Evolutionary conservation across 768 basidiomycete species (phyloP).

Genomic region (Collybia nuda): DNA sequence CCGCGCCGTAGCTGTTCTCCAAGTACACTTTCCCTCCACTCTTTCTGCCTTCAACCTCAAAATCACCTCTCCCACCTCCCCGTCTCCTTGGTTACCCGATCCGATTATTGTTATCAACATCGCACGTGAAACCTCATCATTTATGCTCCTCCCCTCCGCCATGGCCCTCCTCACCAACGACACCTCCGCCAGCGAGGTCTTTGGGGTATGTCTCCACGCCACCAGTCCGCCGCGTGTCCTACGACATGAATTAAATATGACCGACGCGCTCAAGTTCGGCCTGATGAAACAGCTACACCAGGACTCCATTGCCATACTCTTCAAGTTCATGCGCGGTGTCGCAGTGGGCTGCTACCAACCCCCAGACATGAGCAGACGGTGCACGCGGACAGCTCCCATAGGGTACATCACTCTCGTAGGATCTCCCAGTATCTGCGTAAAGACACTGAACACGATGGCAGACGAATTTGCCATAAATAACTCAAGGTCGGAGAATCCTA

Average conservation of each 20-base stretch:
- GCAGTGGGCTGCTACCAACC: conserved; percentile 2
- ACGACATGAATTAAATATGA: background rate
- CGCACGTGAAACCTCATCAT: conserved; percentile 13
- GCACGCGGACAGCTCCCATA: conserved; percentile 8
- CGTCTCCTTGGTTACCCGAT: conserved; percentile 12
- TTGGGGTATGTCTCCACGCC: conserved; percentile 9
- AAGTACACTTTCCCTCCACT: conserved; percentile 12
- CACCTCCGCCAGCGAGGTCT: conserved; percentile 16
- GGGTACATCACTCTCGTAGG: background rate
- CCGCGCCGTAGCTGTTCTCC: conserved; percentile 10
- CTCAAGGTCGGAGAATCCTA: conserved; percentile 3
- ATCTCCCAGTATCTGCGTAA: background rate
- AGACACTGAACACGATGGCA: conserved; percentile 3
- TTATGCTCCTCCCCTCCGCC: conserved; percentile 15
- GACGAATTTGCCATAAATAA: background rate
- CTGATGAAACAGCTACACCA: conserved; percentile 9
- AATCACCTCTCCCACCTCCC: background rate
- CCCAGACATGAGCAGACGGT: conserved; percentile 2
- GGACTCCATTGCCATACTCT: conserved; percentile 5
- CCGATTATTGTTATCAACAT: conserved; percentile 15
- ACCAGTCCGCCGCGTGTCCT: background rate
- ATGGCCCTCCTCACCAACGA: conserved; percentile 20
- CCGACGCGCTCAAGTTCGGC: conserved; percentile 6
- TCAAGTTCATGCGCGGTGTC: conserved; percentile 6
- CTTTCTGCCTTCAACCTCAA: conserved; percentile 12